Base-by-base conservation (phyloP, 192 early-diverging fungal genomes). In the Paraglomus brasilianum region DNA sequence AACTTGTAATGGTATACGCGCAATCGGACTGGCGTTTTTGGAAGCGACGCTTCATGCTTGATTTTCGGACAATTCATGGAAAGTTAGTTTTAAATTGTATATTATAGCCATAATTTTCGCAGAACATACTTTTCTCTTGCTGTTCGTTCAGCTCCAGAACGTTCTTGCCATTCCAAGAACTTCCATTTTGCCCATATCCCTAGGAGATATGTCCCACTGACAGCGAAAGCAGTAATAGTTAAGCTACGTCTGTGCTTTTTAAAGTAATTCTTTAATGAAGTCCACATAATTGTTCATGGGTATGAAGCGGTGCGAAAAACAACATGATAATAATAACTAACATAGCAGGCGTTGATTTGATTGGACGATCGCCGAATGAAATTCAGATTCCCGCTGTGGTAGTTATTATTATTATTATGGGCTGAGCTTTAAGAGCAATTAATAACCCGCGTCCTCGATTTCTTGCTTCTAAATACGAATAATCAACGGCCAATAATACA, bases 1-100 rank as follows among this genome's bases (percentile, higher is more conserved):
- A 82, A 40, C 90, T 87, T 67, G 88, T 75, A n/a, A 95, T 89
- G 5, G 90, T 90, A 62, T 93, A 94, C 19, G 85, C 76, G 75
- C 94, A 95, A 80, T 98, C 96, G 55, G 88, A 85, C 72, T 93
- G 93, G 78, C 95, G 95, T 82, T 95, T 93, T 69, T 96, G 91
- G 75, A 96, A 98, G 14, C 96, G 87, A 57, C 91, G 81, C 53
- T 88, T 91, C 61, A 96, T 83, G 69, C 89, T 94, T 74, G 81
- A 69, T 66, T 74, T 75, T 14, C 6, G n/a, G 40, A 57, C 17
- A 45, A 4, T 6, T 42, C 10, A 4, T 36, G 15, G 42, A 10
- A 21, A 42, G 30, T 30, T 30, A 30, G 30, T 30, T 30, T 3
- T 30, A 30, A 30, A 30, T 30, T 3, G 30, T 30, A 30, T 3